Evolutionary conservation across 768 basidiomycete species (phyloP).

Genomic region (Tulasnella sp.): DNA sequence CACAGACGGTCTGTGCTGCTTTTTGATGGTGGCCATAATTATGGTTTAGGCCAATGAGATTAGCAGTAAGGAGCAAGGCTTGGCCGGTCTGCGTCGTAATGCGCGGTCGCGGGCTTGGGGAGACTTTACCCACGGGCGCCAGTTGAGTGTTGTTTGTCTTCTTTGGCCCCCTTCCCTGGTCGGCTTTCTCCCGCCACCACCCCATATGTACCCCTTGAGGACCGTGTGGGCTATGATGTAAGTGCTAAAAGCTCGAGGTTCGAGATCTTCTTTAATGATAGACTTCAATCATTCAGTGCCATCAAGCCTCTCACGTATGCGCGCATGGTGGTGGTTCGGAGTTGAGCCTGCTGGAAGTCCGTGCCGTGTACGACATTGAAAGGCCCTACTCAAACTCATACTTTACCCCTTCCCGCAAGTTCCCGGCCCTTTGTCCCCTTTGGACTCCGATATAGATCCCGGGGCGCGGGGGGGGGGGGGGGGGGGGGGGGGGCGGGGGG

Average conservation of each 20-base stretch:
- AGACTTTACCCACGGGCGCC: constrained; percentile 9
- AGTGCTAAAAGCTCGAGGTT: neutral
- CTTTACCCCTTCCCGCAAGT: neutral
- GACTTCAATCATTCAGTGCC: neutral
- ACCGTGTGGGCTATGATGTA: neutral
- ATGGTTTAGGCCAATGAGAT: neutral
- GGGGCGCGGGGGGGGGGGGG: too few relatives aligned
- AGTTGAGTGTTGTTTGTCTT: neutral
- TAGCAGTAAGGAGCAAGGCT: neutral
- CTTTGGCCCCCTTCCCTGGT: neutral
- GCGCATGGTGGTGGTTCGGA: neutral
- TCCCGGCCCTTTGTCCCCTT: neutral
- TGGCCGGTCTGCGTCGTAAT: neutral
- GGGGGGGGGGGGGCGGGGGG: too few relatives aligned
- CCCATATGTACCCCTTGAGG: neutral
- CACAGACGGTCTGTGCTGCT: neutral
- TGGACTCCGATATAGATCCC: neutral
- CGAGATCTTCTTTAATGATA: constrained; percentile 14
- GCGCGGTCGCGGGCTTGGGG: constrained; percentile 12
- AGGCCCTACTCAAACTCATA: neutral
- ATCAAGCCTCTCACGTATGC: constrained; percentile 2
- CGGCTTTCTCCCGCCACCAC: neutral
- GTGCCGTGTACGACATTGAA: neutral
- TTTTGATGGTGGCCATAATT: constrained; percentile 6
- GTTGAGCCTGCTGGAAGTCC: neutral